These are phyloP conservation scores for Senna siamea DNA, from an alignment of 306 rosid species.

Conservation along the genomic window DNA sequence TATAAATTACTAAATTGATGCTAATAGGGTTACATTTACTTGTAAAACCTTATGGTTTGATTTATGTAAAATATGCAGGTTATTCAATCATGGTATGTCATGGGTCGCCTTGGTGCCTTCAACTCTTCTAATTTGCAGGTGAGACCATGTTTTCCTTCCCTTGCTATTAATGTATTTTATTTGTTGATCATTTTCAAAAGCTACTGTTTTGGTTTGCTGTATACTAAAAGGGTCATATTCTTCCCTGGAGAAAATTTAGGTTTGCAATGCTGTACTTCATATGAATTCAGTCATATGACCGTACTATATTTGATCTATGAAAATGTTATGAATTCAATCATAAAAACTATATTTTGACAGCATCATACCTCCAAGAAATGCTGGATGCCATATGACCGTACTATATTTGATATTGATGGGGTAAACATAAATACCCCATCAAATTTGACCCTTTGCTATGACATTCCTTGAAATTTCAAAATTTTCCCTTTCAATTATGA, in stretches of 20 bases:
- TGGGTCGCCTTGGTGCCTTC: slow-evolving; percentile 95
- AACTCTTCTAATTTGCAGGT: slow-evolving; percentile 93
- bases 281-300: background rate
- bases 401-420: background rate
- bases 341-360: too few species aligned
- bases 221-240: background rate
- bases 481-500: too few species aligned
- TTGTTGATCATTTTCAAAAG: slow-evolving; percentile 7
- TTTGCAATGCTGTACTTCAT: background rate
- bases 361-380: too few species aligned
- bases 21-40: background rate
- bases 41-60: background rate
- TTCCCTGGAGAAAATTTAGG: background rate
- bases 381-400: background rate
- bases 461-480: too few species aligned
- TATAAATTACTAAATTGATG: slow-evolving; percentile 4
- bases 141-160: slow-evolving; percentile 24
- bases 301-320: background rate
- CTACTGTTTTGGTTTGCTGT: too few species aligned
- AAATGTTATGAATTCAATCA: too few species aligned
- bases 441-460: too few species aligned
- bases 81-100: slow-evolving; percentile 92
- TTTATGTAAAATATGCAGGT: slow-evolving; percentile 56
- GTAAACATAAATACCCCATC: background rate
- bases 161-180: background rate